phyloP scores from a whole-genome alignment of 768 basidiomycete genomes.

The Dictyophora rubrovolvata region DNA sequence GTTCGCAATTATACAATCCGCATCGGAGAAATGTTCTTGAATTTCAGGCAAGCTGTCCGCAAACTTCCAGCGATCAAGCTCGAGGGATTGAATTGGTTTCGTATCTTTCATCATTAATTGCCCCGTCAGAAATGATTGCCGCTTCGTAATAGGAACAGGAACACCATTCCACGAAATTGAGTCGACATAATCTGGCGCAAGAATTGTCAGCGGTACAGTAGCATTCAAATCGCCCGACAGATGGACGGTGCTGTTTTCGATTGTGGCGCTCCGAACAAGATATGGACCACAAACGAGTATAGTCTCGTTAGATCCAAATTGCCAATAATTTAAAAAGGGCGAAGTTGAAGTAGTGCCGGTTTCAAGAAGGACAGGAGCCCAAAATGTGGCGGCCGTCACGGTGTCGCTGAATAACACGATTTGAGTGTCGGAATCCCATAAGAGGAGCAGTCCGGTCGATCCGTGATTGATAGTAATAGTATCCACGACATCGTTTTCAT shows the following conservation, averaged over 20 bases:
- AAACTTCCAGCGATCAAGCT: constrained; percentile 47
- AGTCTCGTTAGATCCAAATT: constrained; percentile 59
- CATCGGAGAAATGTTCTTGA: constrained; percentile 44
- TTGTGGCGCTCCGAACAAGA: constrained; percentile 32
- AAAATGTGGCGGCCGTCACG: constrained; percentile 58
- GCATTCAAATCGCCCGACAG: constrained; percentile 61
- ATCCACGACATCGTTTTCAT: constrained; percentile 21
- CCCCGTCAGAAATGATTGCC: constrained; percentile 40
- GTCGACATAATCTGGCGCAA: constrained; percentile 44
- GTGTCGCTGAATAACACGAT: constrained; percentile 61
- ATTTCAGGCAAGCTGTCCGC: constrained; percentile 69
- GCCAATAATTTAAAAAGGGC: constrained; percentile 54
- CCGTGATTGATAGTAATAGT: constrained; percentile 48
- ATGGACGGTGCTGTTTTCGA: constrained; percentile 30
- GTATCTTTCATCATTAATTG: constrained; percentile 36
- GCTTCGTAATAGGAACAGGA: constrained; percentile 22
- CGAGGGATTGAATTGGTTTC: background rate
- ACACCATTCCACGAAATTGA: constrained; percentile 66
- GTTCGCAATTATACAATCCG: constrained; percentile 52
- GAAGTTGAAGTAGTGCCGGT: constrained; percentile 14
- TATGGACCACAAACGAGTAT: constrained; percentile 41
- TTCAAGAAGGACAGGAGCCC: constrained; percentile 56
- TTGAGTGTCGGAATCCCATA: constrained; percentile 58
- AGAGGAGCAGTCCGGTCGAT: constrained; percentile 43
- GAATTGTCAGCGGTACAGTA: constrained; percentile 46